Evolutionary conservation across 139 green algal genomes (phyloP).

Genomic region (Chlamydomonas asymmetrica): DNA sequence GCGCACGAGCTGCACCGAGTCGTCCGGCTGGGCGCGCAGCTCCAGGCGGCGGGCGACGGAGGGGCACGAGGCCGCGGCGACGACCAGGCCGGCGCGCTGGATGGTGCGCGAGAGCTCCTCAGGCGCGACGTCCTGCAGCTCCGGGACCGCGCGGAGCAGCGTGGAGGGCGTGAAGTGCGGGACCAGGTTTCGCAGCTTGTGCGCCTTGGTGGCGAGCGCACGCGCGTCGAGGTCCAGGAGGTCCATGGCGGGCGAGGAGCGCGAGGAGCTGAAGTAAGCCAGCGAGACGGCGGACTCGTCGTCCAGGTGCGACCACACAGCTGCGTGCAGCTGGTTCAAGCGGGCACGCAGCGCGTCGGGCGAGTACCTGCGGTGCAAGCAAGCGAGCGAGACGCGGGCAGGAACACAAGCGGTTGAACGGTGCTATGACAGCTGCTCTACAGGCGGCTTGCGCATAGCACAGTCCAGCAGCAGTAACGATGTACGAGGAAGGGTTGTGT

Average conservation of each 20-base stretch:
- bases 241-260: slow-evolving; percentile 16
- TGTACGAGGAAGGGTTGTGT: too few species aligned
- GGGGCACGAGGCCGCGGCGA: too few species aligned
- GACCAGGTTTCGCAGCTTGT: slow-evolving; percentile 5
- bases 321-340: slow-evolving; percentile 9
- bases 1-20: background rate
- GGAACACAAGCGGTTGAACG: too few species aligned
- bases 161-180: slow-evolving; percentile 21
- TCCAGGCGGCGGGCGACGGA: too few species aligned
- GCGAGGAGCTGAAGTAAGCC: background rate
- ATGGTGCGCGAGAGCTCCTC: slow-evolving; percentile 13
- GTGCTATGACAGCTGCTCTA: too few species aligned
- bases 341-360: slow-evolving; percentile 16
- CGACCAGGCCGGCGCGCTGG: background rate
- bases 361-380: slow-evolving; percentile 6
- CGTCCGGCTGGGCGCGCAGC: background rate
- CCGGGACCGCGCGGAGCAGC: slow-evolving; percentile 11
- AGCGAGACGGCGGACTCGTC: background rate
- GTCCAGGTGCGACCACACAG: slow-evolving; percentile 26
- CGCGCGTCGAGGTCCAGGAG: slow-evolving; percentile 24
- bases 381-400: too few species aligned
- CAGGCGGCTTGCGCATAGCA: too few species aligned
- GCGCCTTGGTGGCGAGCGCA: slow-evolving; percentile 17
- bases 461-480: too few species aligned
- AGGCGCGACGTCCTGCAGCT: slow-evolving; percentile 22